Evolutionary conservation across 2,329 filamentous ascomycete species (phyloP).

Genomic region (Exophiala spinifera): DNA sequence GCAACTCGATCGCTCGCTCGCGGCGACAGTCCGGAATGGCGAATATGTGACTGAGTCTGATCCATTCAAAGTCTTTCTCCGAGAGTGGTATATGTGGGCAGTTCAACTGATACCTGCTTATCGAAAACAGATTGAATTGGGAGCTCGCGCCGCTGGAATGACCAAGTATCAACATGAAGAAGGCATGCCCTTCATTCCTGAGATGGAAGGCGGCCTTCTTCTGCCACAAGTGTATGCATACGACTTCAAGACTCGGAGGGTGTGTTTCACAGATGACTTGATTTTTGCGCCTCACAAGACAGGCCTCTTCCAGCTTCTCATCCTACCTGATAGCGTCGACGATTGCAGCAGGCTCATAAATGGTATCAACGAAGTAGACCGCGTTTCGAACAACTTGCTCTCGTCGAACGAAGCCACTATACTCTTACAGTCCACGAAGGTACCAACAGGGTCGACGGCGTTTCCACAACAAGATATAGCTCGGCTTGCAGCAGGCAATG

Average conservation of each 20-base stretch:
- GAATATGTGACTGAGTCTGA: constrained; percentile 34
- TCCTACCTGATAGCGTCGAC: constrained; percentile 27
- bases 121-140: constrained; percentile 33
- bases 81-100: constrained; percentile 36
- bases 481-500: constrained; percentile 32
- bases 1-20: constrained; percentile 37
- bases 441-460: neutral
- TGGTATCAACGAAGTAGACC: constrained; percentile 11
- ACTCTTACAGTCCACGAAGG: constrained; percentile 16
- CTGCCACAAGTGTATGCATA: constrained; percentile 38
- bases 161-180: constrained; percentile 32
- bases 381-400: constrained; percentile 7
- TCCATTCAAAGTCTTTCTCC: constrained; percentile 33
- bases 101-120: constrained; percentile 35
- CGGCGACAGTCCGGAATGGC: constrained; percentile 37
- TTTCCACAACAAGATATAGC: constrained; percentile 9
- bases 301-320: constrained; percentile 35
- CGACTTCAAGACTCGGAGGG: constrained; percentile 14
- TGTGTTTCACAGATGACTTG: constrained; percentile 36
- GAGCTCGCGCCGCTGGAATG: constrained; percentile 33
- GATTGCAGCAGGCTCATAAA: constrained; percentile 10
- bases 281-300: constrained; percentile 32
- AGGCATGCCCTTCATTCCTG: constrained; percentile 36
- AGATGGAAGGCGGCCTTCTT: constrained; percentile 33
- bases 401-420: constrained; percentile 18